A percentile compares a stretch with the other conserved stretches of the same genome.
These are phyloP conservation scores for Hypoxylon rickii DNA, from an alignment of 495 filamentous ascomycete genomes.

Conservation along the genomic window DNA sequence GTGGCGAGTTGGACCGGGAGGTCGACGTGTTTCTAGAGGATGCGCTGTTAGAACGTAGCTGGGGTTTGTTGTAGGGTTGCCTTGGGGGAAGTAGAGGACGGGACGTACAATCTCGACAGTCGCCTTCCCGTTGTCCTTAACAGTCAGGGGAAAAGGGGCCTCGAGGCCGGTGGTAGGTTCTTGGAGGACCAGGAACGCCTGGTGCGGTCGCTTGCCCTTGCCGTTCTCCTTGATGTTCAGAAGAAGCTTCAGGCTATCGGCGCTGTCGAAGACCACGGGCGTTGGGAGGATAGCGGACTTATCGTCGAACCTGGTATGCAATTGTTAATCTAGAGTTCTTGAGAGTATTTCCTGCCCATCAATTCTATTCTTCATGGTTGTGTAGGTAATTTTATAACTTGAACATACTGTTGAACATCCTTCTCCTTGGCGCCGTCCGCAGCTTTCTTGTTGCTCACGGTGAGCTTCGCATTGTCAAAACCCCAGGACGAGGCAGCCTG, in stretches of 20 bases:
- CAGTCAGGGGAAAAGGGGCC: constrained; percentile 81
- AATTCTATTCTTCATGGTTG: too few relatives aligned
- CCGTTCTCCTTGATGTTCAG: constrained; percentile 80
- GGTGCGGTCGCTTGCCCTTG: constrained; percentile 82
- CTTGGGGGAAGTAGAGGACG: too few relatives aligned
- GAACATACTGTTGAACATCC: constrained; percentile 52
- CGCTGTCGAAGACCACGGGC: constrained; percentile 64
- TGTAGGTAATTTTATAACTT: neutral
- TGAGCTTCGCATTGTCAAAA: constrained; percentile 82
- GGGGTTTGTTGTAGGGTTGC: neutral
- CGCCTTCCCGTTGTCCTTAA: constrained; percentile 87
- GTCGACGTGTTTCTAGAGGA: constrained; percentile 78
- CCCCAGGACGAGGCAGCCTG: constrained; percentile 78
- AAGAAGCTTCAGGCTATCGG: constrained; percentile 79
- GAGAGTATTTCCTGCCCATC: too few relatives aligned
- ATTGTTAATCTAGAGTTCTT: too few relatives aligned
- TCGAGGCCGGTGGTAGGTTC: constrained; percentile 78
- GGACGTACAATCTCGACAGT: constrained; percentile 76
- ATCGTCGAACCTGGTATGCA: constrained; percentile 60
- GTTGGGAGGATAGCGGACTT: constrained; percentile 63
- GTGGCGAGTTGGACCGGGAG: constrained; percentile 82
- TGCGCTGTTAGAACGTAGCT: neutral
- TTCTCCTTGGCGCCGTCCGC: constrained; percentile 72
- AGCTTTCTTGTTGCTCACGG: constrained; percentile 71
- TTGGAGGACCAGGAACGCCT: constrained; percentile 84